Conservation (phyloP, 805 yeast genomes). For the Wickerhamomyces bovis region DNA sequence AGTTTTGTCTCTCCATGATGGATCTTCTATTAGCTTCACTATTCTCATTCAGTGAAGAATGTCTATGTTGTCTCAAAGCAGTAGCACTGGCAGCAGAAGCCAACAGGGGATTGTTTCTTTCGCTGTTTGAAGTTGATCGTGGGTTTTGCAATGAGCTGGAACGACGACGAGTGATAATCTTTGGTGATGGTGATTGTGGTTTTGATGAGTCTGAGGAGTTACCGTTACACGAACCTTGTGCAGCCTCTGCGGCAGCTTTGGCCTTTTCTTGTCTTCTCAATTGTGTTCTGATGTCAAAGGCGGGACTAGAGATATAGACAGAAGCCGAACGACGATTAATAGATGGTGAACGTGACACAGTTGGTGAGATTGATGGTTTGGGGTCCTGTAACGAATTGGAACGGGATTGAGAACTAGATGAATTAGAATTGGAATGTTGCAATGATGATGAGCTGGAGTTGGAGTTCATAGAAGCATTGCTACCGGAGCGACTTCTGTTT, state of each 20-base stretch:
- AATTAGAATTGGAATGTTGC: neutral
- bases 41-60: constrained; percentile 14
- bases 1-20: neutral
- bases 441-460: constrained; percentile 4
- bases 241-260: constrained; percentile 6
- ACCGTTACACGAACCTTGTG: neutral
- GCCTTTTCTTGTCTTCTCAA: constrained; percentile 20
- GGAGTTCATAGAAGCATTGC: constrained; percentile 7
- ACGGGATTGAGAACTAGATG: constrained; percentile 1
- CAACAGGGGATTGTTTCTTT: neutral
- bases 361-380: constrained; percentile 11
- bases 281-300: constrained; percentile 24
- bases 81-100: constrained; percentile 24
- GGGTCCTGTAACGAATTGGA: constrained; percentile 2
- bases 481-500: constrained; percentile 14
- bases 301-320: constrained; percentile 18
- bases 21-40: constrained; percentile 5
- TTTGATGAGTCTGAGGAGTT: constrained; percentile 5
- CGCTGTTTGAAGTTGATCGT: neutral
- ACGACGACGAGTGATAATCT: constrained; percentile 7
- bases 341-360: constrained; percentile 17
- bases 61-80: constrained; percentile 14
- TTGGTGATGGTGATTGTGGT: constrained; percentile 8
- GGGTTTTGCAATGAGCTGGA: constrained; percentile 10
- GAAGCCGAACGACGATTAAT: constrained; percentile 19